Evolutionary conservation across 208 protist genomes (phyloP).

Genomic region (Entamoeba invadens): DNA sequence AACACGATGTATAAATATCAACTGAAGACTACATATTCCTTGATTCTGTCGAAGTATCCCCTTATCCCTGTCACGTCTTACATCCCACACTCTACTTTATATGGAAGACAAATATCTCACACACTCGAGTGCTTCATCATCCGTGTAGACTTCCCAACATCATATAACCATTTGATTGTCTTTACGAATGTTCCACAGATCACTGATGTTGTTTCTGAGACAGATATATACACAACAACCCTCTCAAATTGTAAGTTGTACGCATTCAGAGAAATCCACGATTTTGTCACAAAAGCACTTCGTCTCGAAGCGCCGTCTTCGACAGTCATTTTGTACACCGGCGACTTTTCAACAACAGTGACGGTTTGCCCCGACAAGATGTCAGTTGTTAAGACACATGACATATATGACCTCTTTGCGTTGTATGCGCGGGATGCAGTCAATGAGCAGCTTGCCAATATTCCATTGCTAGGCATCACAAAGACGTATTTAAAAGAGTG

Average conservation of each 20-base stretch:
- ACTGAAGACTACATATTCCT: not conserved
- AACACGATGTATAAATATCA: not conserved
- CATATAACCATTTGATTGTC: not conserved
- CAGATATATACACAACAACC: not conserved
- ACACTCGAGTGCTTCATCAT: not conserved
- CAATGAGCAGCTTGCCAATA: not conserved
- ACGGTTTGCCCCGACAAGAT: not conserved
- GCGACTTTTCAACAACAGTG: not conserved
- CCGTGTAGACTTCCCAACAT: not conserved
- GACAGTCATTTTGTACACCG: not conserved
- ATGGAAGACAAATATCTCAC: not conserved
- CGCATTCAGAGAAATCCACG: not conserved
- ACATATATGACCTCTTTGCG: not conserved
- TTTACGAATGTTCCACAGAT: not conserved
- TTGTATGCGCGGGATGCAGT: not conserved
- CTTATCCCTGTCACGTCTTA: not conserved
- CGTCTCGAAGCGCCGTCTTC: not conserved
- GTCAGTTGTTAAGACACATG: not conserved
- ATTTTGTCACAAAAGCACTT: not conserved
- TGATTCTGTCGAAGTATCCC: not conserved
- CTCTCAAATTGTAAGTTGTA: not conserved
- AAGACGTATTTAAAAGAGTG: not conserved
- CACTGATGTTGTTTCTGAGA: not conserved
- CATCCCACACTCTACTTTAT: not conserved
- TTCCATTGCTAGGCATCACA: not conserved